Conservation (phyloP, 2,329 filamentous ascomycete species). For the Stagonosporopsis vannaccii region DNA sequence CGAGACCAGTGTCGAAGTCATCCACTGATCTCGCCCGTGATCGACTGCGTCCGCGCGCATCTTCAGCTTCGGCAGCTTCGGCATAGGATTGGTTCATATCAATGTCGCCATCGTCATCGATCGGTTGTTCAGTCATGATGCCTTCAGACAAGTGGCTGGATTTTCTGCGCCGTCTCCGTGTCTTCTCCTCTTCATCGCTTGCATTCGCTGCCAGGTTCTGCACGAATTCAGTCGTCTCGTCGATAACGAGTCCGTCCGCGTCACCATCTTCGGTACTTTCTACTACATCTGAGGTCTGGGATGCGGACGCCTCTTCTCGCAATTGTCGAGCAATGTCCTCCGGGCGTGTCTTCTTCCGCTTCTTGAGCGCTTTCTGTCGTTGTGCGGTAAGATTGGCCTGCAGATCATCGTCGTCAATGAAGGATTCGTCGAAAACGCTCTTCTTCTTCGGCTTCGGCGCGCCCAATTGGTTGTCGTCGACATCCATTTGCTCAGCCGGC, state of each 20-base stretch:
- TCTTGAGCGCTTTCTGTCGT: constrained; percentile 83
- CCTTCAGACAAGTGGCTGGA: constrained; percentile 38
- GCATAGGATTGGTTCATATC: constrained; percentile 62
- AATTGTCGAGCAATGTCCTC: constrained; percentile 88
- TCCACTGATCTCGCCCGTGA: constrained; percentile 54
- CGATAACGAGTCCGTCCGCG: constrained; percentile 82
- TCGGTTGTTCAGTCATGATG: constrained; percentile 36
- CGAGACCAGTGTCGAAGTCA: constrained; percentile 74
- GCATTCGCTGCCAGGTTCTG: constrained; percentile 71
- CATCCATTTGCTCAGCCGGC: constrained; percentile 68
- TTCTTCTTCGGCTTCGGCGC: constrained; percentile 64
- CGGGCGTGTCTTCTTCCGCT: constrained; percentile 84
- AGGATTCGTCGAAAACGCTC: constrained; percentile 69
- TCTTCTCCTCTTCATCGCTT: constrained; percentile 35
- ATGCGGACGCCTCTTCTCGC: constrained; percentile 65
- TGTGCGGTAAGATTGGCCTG: constrained; percentile 87
- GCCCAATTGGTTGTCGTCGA: constrained; percentile 62
- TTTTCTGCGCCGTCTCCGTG: constrained; percentile 59
- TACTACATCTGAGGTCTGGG: constrained; percentile 55
- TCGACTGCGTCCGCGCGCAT: constrained; percentile 41
- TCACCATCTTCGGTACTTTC: constrained; percentile 67
- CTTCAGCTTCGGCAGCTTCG: constrained; percentile 59
- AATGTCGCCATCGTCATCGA: constrained; percentile 61
- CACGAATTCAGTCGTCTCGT: constrained; percentile 95
- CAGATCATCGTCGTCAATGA: constrained; percentile 91